Evolutionary conservation across 2,329 filamentous ascomycete species (phyloP).

Genomic region (Pestalotiopsis sp.): DNA sequence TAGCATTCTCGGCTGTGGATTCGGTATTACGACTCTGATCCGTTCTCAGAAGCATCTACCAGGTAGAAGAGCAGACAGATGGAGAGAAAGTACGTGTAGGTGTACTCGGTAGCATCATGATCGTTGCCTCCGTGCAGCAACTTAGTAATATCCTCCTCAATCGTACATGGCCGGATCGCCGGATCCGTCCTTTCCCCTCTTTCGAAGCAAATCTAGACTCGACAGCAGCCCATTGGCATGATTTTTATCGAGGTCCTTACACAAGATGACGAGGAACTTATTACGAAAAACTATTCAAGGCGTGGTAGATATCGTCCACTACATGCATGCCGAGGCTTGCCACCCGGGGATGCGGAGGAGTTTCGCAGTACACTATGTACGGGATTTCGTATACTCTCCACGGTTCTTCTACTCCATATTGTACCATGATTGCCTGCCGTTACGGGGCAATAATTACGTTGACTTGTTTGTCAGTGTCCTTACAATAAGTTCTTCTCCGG

Average conservation of each 20-base stretch:
- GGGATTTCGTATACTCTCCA: neutral
- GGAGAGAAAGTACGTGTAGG: neutral
- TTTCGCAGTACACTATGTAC: neutral
- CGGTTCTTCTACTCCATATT: neutral
- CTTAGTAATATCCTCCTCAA: neutral
- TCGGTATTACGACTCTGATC: neutral
- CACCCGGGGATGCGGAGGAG: neutral
- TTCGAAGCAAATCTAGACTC: conserved; percentile 3
- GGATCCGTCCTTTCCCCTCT: conserved; percentile 4
- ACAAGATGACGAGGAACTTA: neutral
- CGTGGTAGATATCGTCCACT: neutral
- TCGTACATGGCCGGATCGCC: conserved; percentile 3
- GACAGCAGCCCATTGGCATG: neutral
- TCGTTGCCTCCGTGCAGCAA: neutral
- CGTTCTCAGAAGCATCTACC: neutral
- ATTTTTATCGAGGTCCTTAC: neutral
- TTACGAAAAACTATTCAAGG: neutral
- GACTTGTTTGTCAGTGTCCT: neutral
- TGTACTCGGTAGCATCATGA: neutral
- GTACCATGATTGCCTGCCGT: neutral
- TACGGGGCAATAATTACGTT: neutral
- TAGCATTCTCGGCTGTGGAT: neutral
- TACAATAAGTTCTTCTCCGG: neutral
- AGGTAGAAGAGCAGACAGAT: neutral
- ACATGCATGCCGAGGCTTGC: neutral